Conservation (phyloP, 2,329 filamentous ascomycete species). For the Pseudofabraea citricarpa region DNA sequence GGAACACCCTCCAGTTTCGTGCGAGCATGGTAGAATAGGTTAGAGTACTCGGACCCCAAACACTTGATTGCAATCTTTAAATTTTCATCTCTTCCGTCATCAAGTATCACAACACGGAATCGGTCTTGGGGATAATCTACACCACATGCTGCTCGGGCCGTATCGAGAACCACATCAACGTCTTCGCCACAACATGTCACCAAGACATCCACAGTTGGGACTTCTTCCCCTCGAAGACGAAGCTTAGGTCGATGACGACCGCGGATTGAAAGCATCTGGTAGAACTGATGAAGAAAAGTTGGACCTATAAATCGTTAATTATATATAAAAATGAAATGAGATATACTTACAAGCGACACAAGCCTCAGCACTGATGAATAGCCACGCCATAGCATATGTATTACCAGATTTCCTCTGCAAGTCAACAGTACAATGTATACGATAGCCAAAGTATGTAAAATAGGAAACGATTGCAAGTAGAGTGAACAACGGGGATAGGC, state of each 20-base stretch:
- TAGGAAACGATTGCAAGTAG: conserved; percentile 14
- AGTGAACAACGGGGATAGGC: conserved; percentile 18
- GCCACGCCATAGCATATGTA: conserved; percentile 47
- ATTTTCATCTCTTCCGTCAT: conserved; percentile 45
- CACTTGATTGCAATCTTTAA: conserved; percentile 35
- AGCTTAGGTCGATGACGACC: conserved; percentile 48
- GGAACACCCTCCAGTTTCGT: conserved; percentile 42
- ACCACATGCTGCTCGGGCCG: conserved; percentile 47
- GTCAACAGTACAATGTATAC: conserved; percentile 46
- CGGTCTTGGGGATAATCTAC: conserved; percentile 49
- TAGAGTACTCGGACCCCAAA: conserved; percentile 36
- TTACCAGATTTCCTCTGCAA: conserved; percentile 38
- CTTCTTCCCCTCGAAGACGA: conserved; percentile 40
- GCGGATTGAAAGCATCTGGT: conserved; percentile 53
- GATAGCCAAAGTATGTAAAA: conserved; percentile 43
- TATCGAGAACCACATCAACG: conserved; percentile 51
- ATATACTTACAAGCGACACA: conserved; percentile 33
- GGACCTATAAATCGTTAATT: conserved; percentile 39
- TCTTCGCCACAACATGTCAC: conserved; percentile 55
- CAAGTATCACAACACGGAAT: conserved; percentile 50
- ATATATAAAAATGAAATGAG: not conserved
- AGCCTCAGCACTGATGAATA: conserved; percentile 52
- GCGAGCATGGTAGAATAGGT: conserved; percentile 49
- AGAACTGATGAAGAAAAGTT: conserved; percentile 50
- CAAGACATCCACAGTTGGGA: conserved; percentile 52